Percentiles rank a stretch among this genome's conserved stretches.
Conservation (phyloP, 192 early-diverging fungal species). For the Entomortierella beljakovae region DNA sequence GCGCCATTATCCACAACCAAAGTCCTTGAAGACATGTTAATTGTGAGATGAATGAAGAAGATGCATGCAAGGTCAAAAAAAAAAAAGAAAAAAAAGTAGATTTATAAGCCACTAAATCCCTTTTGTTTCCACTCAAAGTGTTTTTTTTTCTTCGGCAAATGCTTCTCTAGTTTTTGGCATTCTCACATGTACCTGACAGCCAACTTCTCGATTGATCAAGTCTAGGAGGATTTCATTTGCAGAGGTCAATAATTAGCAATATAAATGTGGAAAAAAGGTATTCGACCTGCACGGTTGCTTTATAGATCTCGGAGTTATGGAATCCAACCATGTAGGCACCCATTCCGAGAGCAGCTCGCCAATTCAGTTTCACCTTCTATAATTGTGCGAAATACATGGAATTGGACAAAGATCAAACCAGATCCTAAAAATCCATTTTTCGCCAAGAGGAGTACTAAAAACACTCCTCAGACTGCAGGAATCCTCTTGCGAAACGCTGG, state of each 20-base stretch:
- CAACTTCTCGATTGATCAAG: neutral
- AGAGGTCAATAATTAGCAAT: neutral
- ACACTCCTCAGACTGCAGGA: conserved; percentile 40
- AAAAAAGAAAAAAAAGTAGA: neutral
- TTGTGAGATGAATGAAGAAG: neutral
- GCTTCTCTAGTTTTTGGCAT: neutral
- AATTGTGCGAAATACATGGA: conserved; percentile 38
- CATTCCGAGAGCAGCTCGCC: conserved; percentile 5
- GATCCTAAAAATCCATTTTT: conserved; percentile 54
- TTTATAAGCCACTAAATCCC: neutral
- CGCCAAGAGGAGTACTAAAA: conserved; percentile 37
- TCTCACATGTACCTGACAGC: neutral
- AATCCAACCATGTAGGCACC: conserved; percentile 27
- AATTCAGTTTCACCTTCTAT: neutral
- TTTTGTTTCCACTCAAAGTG: neutral
- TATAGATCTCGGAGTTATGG: conserved; percentile 12
- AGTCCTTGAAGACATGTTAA: conserved; percentile 30
- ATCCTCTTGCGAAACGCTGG: conserved; percentile 48
- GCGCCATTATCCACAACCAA: conserved; percentile 55
- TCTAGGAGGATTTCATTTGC: neutral
- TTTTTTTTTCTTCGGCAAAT: neutral
- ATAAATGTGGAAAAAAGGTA: conserved; percentile 45
- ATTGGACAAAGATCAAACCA: conserved; percentile 52
- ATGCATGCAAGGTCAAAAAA: neutral
- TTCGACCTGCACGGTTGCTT: conserved; percentile 24